Percentiles rank a stretch among this genome's conserved stretches.
phyloP scores from a whole-genome alignment of 2,329 filamentous ascomycete genomes.

The Cladosporium phlei region DNA sequence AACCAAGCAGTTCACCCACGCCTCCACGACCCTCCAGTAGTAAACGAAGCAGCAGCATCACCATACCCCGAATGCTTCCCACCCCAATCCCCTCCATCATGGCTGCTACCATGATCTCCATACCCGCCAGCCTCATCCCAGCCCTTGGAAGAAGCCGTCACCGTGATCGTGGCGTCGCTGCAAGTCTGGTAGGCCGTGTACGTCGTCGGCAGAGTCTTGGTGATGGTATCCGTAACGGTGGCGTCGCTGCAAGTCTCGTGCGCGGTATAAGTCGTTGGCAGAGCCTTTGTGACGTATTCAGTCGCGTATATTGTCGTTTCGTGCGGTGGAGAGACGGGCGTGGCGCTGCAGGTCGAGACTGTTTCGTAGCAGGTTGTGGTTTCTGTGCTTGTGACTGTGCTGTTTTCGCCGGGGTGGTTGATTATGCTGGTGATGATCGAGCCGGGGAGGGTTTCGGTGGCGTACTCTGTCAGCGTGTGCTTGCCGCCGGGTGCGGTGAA shows the following conservation, averaged over 20 bases:
- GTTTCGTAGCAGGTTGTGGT: slow-evolving; percentile 10
- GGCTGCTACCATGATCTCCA: no score
- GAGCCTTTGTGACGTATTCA: background rate
- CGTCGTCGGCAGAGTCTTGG: background rate
- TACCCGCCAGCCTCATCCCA: slow-evolving; percentile 2
- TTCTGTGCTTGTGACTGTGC: background rate
- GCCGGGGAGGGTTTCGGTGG: background rate
- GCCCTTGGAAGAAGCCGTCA: background rate
- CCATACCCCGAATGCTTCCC: no score
- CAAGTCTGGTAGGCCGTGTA: background rate
- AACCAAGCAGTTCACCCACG: no score
- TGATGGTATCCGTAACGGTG: background rate
- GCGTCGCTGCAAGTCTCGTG: background rate
- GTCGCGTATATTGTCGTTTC: background rate
- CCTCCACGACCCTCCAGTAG: no score
- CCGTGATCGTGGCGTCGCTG: background rate
- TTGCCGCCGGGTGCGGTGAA: slow-evolving; percentile 1
- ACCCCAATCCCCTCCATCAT: no score
- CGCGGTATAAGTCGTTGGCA: background rate
- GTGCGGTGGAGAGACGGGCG: background rate
- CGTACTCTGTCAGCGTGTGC: background rate
- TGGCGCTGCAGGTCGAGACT: background rate
- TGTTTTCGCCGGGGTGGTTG: background rate
- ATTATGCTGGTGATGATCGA: background rate
- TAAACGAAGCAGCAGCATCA: no score